Evolutionary conservation across 2,329 filamentous ascomycete genomes (phyloP).

Genomic region (Alternaria rosae): DNA sequence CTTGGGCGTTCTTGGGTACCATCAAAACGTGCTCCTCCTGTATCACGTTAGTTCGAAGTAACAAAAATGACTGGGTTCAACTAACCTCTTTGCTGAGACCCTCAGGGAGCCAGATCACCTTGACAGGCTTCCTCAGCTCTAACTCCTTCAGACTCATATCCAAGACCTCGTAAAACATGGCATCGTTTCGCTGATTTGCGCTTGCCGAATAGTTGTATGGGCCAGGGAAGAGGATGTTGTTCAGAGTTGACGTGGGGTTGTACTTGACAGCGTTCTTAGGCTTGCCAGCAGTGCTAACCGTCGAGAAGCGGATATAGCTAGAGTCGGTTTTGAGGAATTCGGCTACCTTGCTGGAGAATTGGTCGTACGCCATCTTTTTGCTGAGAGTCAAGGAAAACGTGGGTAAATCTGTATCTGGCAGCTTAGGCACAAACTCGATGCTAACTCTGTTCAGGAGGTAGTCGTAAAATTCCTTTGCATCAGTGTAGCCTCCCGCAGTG

Average conservation of each 20-base stretch:
- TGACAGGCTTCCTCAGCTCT: constrained; percentile 89
- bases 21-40: constrained; percentile 82
- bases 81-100: constrained; percentile 88
- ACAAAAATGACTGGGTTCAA: background rate
- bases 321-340: constrained; percentile 77
- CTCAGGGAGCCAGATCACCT: constrained; percentile 84
- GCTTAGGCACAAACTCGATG: constrained; percentile 76
- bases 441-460: constrained; percentile 85
- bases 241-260: constrained; percentile 72
- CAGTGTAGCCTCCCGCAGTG: constrained; percentile 59
- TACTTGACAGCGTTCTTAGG: constrained; percentile 82
- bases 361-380: constrained; percentile 89
- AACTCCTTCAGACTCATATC: constrained; percentile 94
- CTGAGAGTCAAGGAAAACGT: constrained; percentile 81
- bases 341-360: constrained; percentile 82
- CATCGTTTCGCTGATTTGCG: constrained; percentile 73
- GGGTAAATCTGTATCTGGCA: constrained; percentile 65
- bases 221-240: constrained; percentile 78
- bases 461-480: constrained; percentile 90
- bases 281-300: constrained; percentile 80
- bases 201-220: constrained; percentile 73
- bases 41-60: constrained; percentile 24
- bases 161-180: constrained; percentile 88
- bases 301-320: constrained; percentile 91
- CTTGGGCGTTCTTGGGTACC: constrained; percentile 83